These are phyloP conservation scores for Neurospora discreta DNA, from an alignment of 495 filamentous ascomycete species.

Conservation along the genomic window DNA sequence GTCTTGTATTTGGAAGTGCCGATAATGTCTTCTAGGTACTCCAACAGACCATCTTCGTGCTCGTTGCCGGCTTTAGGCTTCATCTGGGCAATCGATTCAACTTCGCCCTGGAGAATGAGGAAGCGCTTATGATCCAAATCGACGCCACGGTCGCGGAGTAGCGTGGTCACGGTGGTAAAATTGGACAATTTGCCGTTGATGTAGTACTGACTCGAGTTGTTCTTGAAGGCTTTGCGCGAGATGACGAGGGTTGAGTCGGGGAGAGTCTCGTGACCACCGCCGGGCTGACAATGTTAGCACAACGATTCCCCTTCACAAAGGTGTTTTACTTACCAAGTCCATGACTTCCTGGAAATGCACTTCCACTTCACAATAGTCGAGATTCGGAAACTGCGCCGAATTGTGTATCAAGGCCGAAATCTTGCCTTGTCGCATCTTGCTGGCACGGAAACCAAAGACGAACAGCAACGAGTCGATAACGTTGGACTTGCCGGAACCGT, in stretches of 20 bases:
- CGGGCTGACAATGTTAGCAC: slow-evolving; percentile 27
- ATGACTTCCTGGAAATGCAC: slow-evolving; percentile 93
- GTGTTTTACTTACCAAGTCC: slow-evolving; percentile 39
- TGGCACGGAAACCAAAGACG: slow-evolving; percentile 95
- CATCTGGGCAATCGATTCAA: slow-evolving; percentile 98
- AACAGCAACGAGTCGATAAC: slow-evolving; percentile 97
- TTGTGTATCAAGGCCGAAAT: slow-evolving; percentile 97
- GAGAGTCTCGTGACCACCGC: slow-evolving; percentile 59
- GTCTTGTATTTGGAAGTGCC: slow-evolving; percentile 96
- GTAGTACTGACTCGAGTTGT: slow-evolving; percentile 95
- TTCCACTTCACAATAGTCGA: slow-evolving; percentile 87
- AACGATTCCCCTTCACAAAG: no score
- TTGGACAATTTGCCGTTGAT: slow-evolving; percentile 82
- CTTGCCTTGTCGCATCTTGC: slow-evolving; percentile 99
- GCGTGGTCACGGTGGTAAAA: slow-evolving; percentile 78
- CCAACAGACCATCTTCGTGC: slow-evolving; percentile 89
- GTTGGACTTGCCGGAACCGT: slow-evolving; percentile 97
- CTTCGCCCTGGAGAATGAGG: slow-evolving; percentile 92
- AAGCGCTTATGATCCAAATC: slow-evolving; percentile 98
- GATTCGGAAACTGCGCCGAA: slow-evolving; percentile 71
- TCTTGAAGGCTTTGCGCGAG: slow-evolving; percentile 90
- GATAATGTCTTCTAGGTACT: slow-evolving; percentile 97
- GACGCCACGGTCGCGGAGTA: slow-evolving; percentile 81
- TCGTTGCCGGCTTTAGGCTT: slow-evolving; percentile 91
- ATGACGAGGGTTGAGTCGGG: slow-evolving; percentile 77